These are phyloP conservation scores for Anthracocystis walkeri DNA, from an alignment of 1,284 basidiomycete species.

Conservation along the genomic window DNA sequence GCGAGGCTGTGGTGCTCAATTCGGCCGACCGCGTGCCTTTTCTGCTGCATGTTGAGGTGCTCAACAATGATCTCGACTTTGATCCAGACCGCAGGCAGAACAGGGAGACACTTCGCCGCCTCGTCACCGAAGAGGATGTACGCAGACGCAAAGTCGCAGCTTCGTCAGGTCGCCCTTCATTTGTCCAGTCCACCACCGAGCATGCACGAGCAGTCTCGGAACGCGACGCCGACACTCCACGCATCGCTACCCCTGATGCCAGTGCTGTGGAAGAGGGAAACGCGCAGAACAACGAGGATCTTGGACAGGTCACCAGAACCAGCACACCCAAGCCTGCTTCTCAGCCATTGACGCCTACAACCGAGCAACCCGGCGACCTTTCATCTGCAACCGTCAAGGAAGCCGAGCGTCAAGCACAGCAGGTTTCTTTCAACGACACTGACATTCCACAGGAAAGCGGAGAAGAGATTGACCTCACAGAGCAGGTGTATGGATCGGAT, in stretches of 20 bases:
- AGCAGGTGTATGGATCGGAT: slow-evolving; percentile 66
- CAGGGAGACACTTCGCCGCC: slow-evolving; percentile 82
- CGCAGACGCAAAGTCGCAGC: slow-evolving; percentile 66
- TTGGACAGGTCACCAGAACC: slow-evolving; percentile 7
- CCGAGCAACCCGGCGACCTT: slow-evolving; percentile 16
- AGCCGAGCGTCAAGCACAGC: neutral
- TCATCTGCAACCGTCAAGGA: neutral
- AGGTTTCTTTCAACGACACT: neutral
- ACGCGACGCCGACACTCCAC: slow-evolving; percentile 11
- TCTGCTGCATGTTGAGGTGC: slow-evolving; percentile 90
- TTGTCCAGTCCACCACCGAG: slow-evolving; percentile 28
- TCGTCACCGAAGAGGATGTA: slow-evolving; percentile 79
- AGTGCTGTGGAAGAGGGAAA: neutral
- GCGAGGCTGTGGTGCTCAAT: slow-evolving; percentile 97
- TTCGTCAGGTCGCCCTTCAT: slow-evolving; percentile 24
- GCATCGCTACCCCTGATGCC: slow-evolving; percentile 13
- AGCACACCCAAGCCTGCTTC: slow-evolving; percentile 29
- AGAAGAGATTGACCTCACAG: slow-evolving; percentile 66
- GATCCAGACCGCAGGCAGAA: slow-evolving; percentile 86
- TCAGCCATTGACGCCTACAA: slow-evolving; percentile 29
- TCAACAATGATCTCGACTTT: slow-evolving; percentile 92
- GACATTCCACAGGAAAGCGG: slow-evolving; percentile 22
- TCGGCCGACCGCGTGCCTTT: slow-evolving; percentile 97
- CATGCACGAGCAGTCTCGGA: slow-evolving; percentile 12
- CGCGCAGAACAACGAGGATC: neutral